These are phyloP conservation scores for Xylaria hypoxylon DNA, from an alignment of 2,329 filamentous ascomycete species.

Conservation along the genomic window DNA sequence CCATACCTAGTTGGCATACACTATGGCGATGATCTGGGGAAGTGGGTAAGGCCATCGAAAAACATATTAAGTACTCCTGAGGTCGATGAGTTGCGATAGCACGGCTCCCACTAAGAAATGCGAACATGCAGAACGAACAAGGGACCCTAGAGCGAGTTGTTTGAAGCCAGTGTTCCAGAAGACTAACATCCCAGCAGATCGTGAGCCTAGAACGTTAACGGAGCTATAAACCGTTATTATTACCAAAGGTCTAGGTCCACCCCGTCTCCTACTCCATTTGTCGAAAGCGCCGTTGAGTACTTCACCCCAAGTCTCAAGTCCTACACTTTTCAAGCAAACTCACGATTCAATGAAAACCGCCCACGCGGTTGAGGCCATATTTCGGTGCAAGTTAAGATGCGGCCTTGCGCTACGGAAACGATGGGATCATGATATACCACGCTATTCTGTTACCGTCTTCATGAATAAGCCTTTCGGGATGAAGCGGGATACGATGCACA, in stretches of 20 bases:
- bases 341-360: neutral
- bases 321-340: neutral
- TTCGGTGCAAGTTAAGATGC: neutral
- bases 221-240: constrained; percentile 28
- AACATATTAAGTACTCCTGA: neutral
- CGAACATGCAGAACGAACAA: constrained; percentile 23
- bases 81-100: constrained; percentile 1
- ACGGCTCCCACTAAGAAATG: constrained; percentile 12
- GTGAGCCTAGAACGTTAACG: constrained; percentile 31
- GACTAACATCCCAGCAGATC: constrained; percentile 26
- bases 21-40: constrained; percentile 26
- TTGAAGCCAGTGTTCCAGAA: constrained; percentile 35
- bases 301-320: neutral
- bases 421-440: neutral
- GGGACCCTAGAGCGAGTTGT: constrained; percentile 32
- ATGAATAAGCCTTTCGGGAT: constrained; percentile 1
- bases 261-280: constrained; percentile 26
- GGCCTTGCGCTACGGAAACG: neutral
- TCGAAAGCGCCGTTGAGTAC: constrained; percentile 18
- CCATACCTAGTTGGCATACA: constrained; percentile 14
- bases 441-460: neutral
- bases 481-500: constrained; percentile 7
- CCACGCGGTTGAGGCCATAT: neutral
- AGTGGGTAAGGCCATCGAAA: constrained; percentile 30
- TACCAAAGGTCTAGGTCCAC: constrained; percentile 25